Conservation (phyloP, 768 basidiomycete species). For the Auricularia sp. region DNA sequence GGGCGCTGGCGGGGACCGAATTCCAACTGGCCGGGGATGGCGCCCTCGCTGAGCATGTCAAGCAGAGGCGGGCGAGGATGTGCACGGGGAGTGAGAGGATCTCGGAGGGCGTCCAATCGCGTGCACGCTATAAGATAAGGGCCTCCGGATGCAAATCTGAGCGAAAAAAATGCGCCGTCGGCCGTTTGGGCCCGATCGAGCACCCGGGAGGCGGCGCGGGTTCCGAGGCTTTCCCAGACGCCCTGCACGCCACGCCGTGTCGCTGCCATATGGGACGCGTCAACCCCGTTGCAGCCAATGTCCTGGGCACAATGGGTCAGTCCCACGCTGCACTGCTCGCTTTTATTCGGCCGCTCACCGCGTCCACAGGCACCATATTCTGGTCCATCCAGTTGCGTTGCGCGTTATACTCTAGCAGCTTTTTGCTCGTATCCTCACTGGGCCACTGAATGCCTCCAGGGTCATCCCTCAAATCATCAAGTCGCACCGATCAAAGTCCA, state of each 20-base stretch:
- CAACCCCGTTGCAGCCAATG: slow-evolving; percentile 53
- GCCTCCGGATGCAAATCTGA: neutral
- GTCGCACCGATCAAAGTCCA: slow-evolving; percentile 55
- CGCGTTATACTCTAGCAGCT: slow-evolving; percentile 4
- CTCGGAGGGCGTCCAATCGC: neutral
- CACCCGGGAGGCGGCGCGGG: too few species aligned
- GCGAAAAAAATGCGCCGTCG: too few species aligned
- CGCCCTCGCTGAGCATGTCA: neutral
- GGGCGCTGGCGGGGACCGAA: neutral
- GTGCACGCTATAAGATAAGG: neutral
- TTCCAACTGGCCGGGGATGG: neutral
- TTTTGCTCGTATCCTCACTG: slow-evolving; percentile 18
- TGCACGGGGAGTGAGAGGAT: neutral
- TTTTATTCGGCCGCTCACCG: neutral
- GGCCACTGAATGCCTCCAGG: neutral
- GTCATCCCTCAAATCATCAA: slow-evolving; percentile 68
- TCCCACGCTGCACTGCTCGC: slow-evolving; percentile 9
- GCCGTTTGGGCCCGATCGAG: too few species aligned
- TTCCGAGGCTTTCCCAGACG: too few species aligned
- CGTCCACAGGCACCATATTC: slow-evolving; percentile 43
- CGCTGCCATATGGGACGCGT: slow-evolving; percentile 9
- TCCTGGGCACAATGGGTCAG: slow-evolving; percentile 55
- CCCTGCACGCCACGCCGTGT: too few species aligned
- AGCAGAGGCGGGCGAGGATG: neutral
- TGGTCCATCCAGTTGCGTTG: slow-evolving; percentile 45